Base-by-base conservation (phyloP, 2,329 filamentous ascomycete species). In the Fusarium keratoplasticum region DNA sequence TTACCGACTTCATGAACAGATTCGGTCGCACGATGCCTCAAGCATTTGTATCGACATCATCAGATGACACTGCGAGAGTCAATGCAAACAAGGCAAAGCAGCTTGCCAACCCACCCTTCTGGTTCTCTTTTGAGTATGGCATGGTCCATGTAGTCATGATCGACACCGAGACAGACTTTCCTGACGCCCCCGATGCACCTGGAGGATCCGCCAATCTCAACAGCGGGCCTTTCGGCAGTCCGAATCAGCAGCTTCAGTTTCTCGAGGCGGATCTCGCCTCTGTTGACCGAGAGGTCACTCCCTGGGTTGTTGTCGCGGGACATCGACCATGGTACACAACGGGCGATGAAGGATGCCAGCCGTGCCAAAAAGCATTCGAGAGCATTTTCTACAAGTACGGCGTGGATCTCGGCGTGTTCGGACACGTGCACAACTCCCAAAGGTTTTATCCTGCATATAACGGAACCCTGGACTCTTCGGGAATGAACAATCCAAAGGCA, bases 231-330 rank as follows among this genome's bases (percentile, higher is more conserved):
- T 72, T 72, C 6, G 69, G 70, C 0, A 58, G 40, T 0, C 69
- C 70, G 0, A 59, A 72, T 4, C 70, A 72, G 14, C 69, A 72
- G 4, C 13, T 72, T 1, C 59, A 72, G 5, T 72, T 72, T 16
- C 60, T 72, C 0, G 70, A 72, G 8, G 65, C 70, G 1, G 70
- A 72, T n/a, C 47, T 91, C 0, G 85, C 87, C 0, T 87, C 86
- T 0, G 87, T 90, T 36, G 88, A 90, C 78, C 86, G 89, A 58
- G 80, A 74, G 4, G 82, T 89, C 0, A 91, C 89, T 0, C 89
- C 89, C 0, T 91, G 78, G 78, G 59, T 80, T 2, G 58, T 80
- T 29, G 77, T 80, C 16, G 76, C 80, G 4, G 85, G 84, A 6
- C 85, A 87, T 69, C 78, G 85, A 2, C 85, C 85, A 0, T 86